Conservation (phyloP, 2,329 filamentous ascomycete genomes). For the Colletotrichum nymphaeae region DNA sequence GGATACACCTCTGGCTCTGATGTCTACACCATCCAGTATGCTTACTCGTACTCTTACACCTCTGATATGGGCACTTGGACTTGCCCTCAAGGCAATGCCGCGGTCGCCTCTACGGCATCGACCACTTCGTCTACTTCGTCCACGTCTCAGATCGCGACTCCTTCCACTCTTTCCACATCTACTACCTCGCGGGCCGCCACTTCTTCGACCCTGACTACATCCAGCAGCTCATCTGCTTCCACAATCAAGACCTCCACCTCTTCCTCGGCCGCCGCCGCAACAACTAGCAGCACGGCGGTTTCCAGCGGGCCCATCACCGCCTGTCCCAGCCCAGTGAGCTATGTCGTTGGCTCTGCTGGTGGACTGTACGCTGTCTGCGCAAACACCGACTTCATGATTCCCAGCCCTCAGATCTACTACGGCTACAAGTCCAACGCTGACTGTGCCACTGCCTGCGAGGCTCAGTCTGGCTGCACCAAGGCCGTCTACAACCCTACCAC, state of each 20-base stretch:
- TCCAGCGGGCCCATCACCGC: background rate
- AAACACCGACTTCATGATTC: slow-evolving; percentile 21
- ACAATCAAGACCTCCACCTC: background rate
- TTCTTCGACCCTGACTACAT: background rate
- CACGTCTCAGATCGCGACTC: background rate
- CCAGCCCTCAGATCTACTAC: slow-evolving; percentile 23
- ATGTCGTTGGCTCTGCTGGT: slow-evolving; percentile 10
- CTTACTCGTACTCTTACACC: slow-evolving; percentile 1
- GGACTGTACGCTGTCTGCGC: slow-evolving; percentile 16
- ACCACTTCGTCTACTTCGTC: background rate
- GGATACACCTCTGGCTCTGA: slow-evolving; percentile 16
- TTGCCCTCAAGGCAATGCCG: slow-evolving; percentile 4
- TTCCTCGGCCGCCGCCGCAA: background rate
- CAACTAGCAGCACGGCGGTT: background rate
- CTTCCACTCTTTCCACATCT: background rate
- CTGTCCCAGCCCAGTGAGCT: slow-evolving; percentile 17
- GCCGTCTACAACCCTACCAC: slow-evolving; percentile 14
- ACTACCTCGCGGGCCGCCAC: background rate
- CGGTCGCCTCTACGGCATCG: background rate
- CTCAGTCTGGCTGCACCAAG: slow-evolving; percentile 4
- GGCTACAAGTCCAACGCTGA: slow-evolving; percentile 10
- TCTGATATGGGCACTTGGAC: background rate
- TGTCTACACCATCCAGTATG: slow-evolving; percentile 20
- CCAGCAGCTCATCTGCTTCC: background rate
- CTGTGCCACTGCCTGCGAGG: slow-evolving; percentile 5